Evolutionary conservation across 83 land plant genomes (phyloP).

Genomic region (Diphasiastrum complanatum): DNA sequence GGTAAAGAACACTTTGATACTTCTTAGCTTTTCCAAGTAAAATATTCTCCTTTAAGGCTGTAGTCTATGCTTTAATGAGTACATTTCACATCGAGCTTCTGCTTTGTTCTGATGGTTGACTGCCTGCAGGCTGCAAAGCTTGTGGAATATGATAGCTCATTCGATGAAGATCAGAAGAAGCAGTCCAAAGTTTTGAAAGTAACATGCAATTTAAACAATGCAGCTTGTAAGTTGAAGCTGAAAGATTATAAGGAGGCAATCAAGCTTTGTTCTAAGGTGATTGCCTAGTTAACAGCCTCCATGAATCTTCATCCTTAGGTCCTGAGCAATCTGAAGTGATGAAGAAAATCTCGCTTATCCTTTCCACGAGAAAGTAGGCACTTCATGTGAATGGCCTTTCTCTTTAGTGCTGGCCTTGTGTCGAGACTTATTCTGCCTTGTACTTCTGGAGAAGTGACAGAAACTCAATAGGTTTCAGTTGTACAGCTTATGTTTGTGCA

Average conservation of each 20-base stretch:
- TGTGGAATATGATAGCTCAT: constrained; percentile 66
- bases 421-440: no score
- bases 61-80: neutral
- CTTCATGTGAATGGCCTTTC: no score
- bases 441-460: no score
- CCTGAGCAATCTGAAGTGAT: no score
- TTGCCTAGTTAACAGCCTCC: neutral
- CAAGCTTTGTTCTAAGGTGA: constrained; percentile 69
- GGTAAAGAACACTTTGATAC: constrained; percentile 27
- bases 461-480: no score
- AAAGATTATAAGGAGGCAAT: constrained; percentile 42
- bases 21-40: neutral
- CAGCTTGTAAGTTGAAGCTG: constrained; percentile 87
- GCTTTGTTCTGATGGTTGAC: neutral
- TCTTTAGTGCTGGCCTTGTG: no score
- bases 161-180: constrained; percentile 76
- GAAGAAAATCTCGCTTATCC: no score
- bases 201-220: constrained; percentile 75
- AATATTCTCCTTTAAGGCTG: neutral
- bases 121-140: constrained; percentile 56
- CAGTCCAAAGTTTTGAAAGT: constrained; percentile 52
- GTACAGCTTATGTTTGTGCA: no score
- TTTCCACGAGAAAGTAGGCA: no score
- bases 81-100: neutral
- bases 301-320: no score